Conservation (phyloP, 805 yeast genomes). For the Blastobotrys muscicola region DNA sequence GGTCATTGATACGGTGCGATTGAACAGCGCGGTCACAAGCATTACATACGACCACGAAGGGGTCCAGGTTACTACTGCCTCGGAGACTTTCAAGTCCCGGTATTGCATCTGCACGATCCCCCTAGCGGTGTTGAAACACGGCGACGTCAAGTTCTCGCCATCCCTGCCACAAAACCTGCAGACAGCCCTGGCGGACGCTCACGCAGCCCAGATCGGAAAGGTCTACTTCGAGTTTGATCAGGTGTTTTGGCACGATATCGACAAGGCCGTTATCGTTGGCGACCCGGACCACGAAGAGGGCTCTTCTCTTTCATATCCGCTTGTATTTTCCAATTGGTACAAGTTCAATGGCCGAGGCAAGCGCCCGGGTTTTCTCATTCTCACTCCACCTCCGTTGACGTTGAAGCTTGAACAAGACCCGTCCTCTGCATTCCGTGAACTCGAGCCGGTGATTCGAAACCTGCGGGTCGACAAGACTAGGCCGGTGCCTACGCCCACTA, state of each 20-base stretch:
- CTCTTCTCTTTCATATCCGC: constrained; percentile 36
- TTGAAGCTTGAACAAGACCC: constrained; percentile 42
- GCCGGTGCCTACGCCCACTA: constrained; percentile 29
- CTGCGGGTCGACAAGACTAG: constrained; percentile 19
- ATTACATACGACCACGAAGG: background rate
- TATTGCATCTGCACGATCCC: constrained; percentile 20
- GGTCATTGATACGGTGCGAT: constrained; percentile 2
- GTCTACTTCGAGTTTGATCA: constrained; percentile 57
- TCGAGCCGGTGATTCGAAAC: constrained; percentile 18
- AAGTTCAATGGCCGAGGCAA: constrained; percentile 32
- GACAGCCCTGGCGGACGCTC: background rate
- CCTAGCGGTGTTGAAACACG: constrained; percentile 17
- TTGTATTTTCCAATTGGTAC: constrained; percentile 50
- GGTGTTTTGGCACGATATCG: constrained; percentile 50
- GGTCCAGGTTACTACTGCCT: constrained; percentile 1
- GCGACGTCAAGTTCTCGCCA: constrained; percentile 9
- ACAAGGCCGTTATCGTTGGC: constrained; percentile 42
- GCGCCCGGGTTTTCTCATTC: constrained; percentile 44
- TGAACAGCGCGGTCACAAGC: constrained; percentile 2
- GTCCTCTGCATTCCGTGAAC: constrained; percentile 14
- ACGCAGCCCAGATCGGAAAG: constrained; percentile 42
- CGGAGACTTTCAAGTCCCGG: constrained; percentile 7
- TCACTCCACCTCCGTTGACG: constrained; percentile 64
- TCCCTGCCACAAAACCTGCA: background rate
- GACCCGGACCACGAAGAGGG: constrained; percentile 34